Base-by-base conservation (phyloP, 2,329 filamentous ascomycete genomes). In the Botrytis paeoniae region DNA sequence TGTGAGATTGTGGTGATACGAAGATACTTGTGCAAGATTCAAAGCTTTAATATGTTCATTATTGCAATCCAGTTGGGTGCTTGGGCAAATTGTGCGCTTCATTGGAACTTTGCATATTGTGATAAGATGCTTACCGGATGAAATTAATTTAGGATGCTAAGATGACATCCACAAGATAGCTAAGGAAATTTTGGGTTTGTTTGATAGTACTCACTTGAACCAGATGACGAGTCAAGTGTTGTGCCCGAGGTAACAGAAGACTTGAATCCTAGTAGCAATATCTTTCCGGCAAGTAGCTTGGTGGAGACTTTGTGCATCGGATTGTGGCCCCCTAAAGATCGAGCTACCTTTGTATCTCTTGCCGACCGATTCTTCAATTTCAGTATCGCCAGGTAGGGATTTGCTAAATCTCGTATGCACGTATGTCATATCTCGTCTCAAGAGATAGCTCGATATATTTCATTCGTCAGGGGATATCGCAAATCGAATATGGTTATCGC, bases 401-500 rank as follows among this genome's bases (percentile, higher is more conserved):
- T 32, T 22, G n/a, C 22, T 43, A 35, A 64, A n/a, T 35, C 35
- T 43, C 45, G 54, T 48, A 59, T 57, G 57, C 20, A 43, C n/a
- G 54, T 45, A 70, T 70, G 18, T 20, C 54, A 61, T 65, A 43
- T 54, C 51, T 51, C 43, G 6, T 43, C 37, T 54, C 35, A 29
- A 45, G 29, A 12, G 2, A 70, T 69, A 45, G 20, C 39, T 61
- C 22, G 48, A 41, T 69, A 29, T 10, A 43, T 1, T 18, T 16
- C 16, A 10, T 20, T 16, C 20, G 43, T 29, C 35, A 22, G 4
- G 22, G 37, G 32, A 22, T 43, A n/a, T 37, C 20, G 14, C 12
- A 20, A 32, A 29, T 66, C 9, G 37, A 57, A 20, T 35, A 32
- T 66, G 37, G 61, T 29, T 71, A 66, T 66, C 60, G 48, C 70